Base-by-base conservation (phyloP, 2,329 filamentous ascomycete genomes). In the Amylocarpus encephaloides region DNA sequence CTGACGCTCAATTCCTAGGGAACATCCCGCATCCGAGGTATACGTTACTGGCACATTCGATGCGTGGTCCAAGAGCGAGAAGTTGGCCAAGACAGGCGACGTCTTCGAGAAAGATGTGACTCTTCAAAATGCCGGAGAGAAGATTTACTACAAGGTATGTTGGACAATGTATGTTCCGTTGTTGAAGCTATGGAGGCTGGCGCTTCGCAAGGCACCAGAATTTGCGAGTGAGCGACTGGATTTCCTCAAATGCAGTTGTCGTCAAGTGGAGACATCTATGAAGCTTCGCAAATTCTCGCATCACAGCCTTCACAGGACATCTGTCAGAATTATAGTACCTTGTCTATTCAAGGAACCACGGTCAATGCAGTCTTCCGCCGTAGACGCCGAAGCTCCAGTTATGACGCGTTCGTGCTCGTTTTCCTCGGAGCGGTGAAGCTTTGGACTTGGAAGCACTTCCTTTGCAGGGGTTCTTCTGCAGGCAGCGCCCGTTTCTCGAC, bases 11-110 rank as follows among this genome's bases (percentile, higher is more conserved):
- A 26, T 53, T 51, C 51, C 47, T 52, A 96, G 92, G 92, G 82
- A 85, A 66, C 84, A 93, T 68, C 75, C 82, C 62, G 91, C 83
- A 62, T 88, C 87, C 67, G 78, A 83, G 60, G 92, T 97, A 68
- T 92, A 86, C 70, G 93, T 97, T 62, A 97, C 92, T 36, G 93
- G 93, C 67, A 92, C 88, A 56, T 97, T 97, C 67, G 92, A 97
- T 72, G 79, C 88, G 73, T 98, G 93, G 93, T 78, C 79, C 60
- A 92, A 93, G 76, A 89, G 82, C 50, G 80, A 92, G 68, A 80
- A 86, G 73, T 79, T 98, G 51, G 83, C 90, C 43, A 89, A 88
- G 72, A 77, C 82, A 36, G 86, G 79, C 66, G 75, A 82, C 57
- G 63, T 77, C 62, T 95, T 94, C 70, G 77, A 86, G 70, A 95